phyloP scores from a whole-genome alignment of 345 rosid species.

The Lepidium didymum region DNA sequence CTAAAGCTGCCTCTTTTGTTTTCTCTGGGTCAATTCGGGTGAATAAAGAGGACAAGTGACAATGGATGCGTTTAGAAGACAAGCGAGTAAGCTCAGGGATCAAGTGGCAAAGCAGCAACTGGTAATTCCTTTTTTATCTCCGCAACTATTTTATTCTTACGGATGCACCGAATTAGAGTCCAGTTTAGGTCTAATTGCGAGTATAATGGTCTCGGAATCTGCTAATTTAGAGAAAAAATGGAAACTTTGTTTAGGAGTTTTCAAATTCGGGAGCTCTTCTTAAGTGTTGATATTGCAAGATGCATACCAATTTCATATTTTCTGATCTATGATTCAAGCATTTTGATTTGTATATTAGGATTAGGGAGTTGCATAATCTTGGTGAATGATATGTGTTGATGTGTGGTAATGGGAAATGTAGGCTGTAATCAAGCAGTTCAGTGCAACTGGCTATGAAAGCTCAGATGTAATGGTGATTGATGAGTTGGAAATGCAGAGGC shows the following conservation, averaged over 20 bases:
- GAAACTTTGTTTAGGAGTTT: background rate
- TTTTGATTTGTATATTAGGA: background rate
- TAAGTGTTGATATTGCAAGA: background rate
- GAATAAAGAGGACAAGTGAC: background rate
- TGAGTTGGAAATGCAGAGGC: slow-evolving; percentile 90
- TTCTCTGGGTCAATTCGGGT: background rate
- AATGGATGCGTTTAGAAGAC: slow-evolving; percentile 90
- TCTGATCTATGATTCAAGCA: background rate
- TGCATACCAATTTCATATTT: background rate
- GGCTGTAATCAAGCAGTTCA: slow-evolving; percentile 96
- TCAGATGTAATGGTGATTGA: slow-evolving; percentile 85
- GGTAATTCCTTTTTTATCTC: background rate
- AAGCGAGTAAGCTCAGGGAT: slow-evolving; percentile 87
- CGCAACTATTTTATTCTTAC: background rate
- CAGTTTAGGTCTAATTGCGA: background rate
- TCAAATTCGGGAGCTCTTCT: background rate
- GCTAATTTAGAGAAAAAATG: background rate
- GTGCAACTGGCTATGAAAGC: slow-evolving; percentile 86
- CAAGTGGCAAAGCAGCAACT: slow-evolving; percentile 94
- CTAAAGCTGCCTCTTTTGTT: background rate
- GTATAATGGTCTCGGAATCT: background rate
- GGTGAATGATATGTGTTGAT: slow-evolving; percentile 25
- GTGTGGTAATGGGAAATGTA: slow-evolving; percentile 22
- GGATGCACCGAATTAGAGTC: background rate
- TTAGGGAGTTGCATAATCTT: background rate